Conservation (phyloP, 73 alveolate species). For the Paramecium primaurelia region DNA sequence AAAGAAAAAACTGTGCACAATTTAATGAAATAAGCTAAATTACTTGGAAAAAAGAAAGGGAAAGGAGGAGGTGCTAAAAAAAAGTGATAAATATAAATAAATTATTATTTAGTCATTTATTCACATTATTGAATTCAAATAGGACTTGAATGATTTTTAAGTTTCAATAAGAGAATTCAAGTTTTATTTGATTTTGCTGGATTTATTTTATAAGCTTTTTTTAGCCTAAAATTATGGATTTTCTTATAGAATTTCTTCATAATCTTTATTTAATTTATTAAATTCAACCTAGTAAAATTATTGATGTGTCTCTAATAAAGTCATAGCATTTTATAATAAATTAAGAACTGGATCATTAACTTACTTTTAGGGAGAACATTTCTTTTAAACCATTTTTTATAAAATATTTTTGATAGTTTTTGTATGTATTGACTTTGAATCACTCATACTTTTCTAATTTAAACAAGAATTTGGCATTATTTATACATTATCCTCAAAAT, state of each 20-base stretch:
- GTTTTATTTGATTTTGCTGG: slow-evolving; percentile 1
- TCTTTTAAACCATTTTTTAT: neutral
- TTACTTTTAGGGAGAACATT: neutral
- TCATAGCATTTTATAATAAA: neutral
- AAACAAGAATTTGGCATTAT: neutral
- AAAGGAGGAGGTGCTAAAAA: slow-evolving; percentile 41
- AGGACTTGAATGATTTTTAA: neutral
- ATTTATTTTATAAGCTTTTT: neutral
- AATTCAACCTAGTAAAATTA: neutral
- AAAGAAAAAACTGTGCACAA: slow-evolving; percentile 34
- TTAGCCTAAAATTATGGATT: neutral
- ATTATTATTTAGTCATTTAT: neutral
- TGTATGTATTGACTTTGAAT: neutral
- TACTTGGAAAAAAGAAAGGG: slow-evolving; percentile 9
- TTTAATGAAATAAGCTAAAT: slow-evolving; percentile 18
- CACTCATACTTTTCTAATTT: neutral
- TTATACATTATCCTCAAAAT: neutral
- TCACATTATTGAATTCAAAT: neutral
- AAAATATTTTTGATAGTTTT: neutral
- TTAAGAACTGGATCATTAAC: neutral
- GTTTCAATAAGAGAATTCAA: neutral
- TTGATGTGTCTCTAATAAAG: neutral
- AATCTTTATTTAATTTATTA: neutral
- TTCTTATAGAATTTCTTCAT: neutral
- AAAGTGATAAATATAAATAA: neutral